These are phyloP conservation scores for Epicoccum nigrum DNA, from an alignment of 2,329 filamentous ascomycete species.

Conservation along the genomic window DNA sequence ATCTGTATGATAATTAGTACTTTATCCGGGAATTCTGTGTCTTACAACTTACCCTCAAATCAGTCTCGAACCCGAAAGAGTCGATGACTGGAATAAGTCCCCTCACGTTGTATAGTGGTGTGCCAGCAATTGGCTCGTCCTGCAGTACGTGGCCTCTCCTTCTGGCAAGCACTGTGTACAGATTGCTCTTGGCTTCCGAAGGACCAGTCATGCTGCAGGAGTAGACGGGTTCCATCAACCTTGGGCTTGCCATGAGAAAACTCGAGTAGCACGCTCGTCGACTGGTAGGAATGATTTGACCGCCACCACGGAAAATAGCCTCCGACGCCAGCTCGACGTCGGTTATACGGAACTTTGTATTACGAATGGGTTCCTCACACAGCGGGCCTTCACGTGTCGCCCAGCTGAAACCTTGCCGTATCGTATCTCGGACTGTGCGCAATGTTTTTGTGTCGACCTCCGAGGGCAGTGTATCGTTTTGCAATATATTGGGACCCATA, in stretches of 20 bases:
- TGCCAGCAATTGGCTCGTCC: conserved; percentile 93
- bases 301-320: conserved; percentile 92
- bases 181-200: conserved; percentile 81
- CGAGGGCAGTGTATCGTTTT: conserved; percentile 93
- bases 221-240: conserved; percentile 97
- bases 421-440: conserved; percentile 84
- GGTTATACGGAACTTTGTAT: conserved; percentile 96
- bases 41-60: conserved; percentile 66
- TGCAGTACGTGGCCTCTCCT: conserved; percentile 90
- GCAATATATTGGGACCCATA: conserved; percentile 90
- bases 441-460: conserved; percentile 94
- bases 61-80: conserved; percentile 96
- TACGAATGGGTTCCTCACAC: conserved; percentile 98
- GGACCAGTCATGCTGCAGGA: conserved; percentile 91
- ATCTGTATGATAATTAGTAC: conserved; percentile 57
- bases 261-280: conserved; percentile 92
- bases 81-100: conserved; percentile 96
- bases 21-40: neutral
- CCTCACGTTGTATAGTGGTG: conserved; percentile 88
- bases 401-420: conserved; percentile 97
- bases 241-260: conserved; percentile 94
- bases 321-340: conserved; percentile 86
- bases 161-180: conserved; percentile 90
- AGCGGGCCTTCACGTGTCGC: conserved; percentile 92
- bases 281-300: conserved; percentile 95